These are phyloP conservation scores for Kodamaea ohmeri DNA, from an alignment of 1,139 yeast species.

Conservation along the genomic window DNA sequence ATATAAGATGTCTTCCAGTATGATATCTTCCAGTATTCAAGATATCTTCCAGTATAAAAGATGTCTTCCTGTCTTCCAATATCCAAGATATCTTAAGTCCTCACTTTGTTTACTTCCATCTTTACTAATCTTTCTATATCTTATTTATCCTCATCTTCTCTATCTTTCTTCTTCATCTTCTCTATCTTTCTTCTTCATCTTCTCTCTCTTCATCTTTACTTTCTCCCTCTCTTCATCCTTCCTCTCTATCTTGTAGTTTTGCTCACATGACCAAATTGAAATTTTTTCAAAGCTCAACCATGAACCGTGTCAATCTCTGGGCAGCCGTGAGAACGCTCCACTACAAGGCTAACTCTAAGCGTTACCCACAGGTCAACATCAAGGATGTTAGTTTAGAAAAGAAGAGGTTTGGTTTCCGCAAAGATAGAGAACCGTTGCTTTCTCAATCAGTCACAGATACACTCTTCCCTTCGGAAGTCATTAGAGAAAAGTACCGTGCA, in stretches of 20 bases:
- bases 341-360: constrained; percentile 30
- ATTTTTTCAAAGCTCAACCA: constrained; percentile 22
- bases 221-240: not conserved
- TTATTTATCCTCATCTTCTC: too few species aligned
- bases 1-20: too few species aligned
- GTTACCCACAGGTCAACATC: constrained; percentile 42
- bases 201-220: not conserved
- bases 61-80: too few species aligned
- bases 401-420: constrained; percentile 41
- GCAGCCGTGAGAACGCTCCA: constrained; percentile 29
- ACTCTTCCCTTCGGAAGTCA: constrained; percentile 40
- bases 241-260: too few species aligned
- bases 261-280: constrained; percentile 5
- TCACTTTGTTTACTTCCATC: too few species aligned
- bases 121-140: too few species aligned
- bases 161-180: not conserved
- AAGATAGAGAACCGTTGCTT: constrained; percentile 38
- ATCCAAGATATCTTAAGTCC: too few species aligned
- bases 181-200: not conserved
- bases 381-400: constrained; percentile 39
- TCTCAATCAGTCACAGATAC: constrained; percentile 42
- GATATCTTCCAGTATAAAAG: too few species aligned
- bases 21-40: too few species aligned
- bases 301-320: constrained; percentile 12
- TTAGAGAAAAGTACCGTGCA: constrained; percentile 33